A percentile compares a stretch with the other conserved stretches of the same genome.
These are phyloP conservation scores for Phialophora macrospora DNA, from an alignment of 2,329 filamentous ascomycete genomes.

Conservation along the genomic window DNA sequence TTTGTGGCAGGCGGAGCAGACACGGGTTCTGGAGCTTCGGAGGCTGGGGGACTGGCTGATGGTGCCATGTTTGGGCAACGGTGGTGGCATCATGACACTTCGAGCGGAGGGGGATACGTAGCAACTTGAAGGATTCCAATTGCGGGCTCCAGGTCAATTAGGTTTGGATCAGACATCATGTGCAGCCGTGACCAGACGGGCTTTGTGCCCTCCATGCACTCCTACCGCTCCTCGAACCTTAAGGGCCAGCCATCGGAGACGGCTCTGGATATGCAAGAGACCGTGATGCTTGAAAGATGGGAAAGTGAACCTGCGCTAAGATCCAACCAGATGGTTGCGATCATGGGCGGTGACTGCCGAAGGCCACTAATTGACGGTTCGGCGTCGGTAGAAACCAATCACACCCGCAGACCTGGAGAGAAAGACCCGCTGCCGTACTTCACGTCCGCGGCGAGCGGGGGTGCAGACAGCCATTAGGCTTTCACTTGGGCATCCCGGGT, in stretches of 20 bases:
- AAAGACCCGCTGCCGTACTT: neutral
- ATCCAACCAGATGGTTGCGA: neutral
- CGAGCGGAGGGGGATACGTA: neutral
- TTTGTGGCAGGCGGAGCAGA: constrained; percentile 1
- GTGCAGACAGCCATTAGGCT: neutral
- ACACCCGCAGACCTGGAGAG: neutral
- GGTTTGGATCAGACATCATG: neutral
- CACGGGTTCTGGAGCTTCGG: neutral
- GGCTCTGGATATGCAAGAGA: neutral
- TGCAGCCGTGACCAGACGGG: neutral
- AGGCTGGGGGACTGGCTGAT: neutral
- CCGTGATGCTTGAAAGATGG: neutral
- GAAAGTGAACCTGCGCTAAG: neutral
- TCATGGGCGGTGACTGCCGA: neutral
- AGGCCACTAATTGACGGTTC: neutral
- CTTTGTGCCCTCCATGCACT: neutral
- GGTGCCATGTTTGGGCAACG: neutral
- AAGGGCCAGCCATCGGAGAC: neutral
- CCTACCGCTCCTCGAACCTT: neutral
- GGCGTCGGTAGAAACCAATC: neutral
- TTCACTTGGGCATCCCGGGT: neutral
- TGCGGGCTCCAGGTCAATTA: neutral
- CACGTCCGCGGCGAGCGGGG: neutral
- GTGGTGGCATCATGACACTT: neutral
- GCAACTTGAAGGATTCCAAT: constrained; percentile 4